phyloP scores from a whole-genome alignment of 257 asterid genomes.

The Salvia miltiorrhiza region DNA sequence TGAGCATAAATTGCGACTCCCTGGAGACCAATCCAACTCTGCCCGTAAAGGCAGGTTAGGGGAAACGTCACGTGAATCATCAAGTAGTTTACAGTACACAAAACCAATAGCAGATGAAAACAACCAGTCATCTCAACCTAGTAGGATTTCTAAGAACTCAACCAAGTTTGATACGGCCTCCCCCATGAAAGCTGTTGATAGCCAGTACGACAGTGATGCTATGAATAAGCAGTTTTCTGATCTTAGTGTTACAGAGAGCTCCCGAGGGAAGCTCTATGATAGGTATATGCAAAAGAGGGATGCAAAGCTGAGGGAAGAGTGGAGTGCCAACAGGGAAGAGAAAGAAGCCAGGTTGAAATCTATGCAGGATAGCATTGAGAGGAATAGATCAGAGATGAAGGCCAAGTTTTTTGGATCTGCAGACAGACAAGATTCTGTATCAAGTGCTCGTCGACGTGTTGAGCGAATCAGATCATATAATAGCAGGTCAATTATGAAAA shows the following conservation, averaged over 20 bases:
- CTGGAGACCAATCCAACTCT: constrained; percentile 66
- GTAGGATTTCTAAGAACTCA: constrained; percentile 40
- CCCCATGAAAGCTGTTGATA: constrained; percentile 29
- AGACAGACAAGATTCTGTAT: constrained; percentile 39
- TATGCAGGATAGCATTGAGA: constrained; percentile 86
- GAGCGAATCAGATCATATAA: constrained; percentile 76
- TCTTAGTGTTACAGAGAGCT: constrained; percentile 56
- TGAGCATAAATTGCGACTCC: constrained; percentile 62
- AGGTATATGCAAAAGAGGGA: constrained; percentile 81
- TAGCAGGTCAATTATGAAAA: constrained; percentile 48
- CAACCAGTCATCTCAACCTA: constrained; percentile 34
- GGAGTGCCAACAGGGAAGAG: constrained; percentile 77
- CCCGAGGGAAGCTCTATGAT: constrained; percentile 75
- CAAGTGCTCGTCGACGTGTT: constrained; percentile 51
- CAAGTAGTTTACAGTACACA: constrained; percentile 33
- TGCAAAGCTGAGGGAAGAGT: constrained; percentile 84
- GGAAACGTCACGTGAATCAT: constrained; percentile 40
- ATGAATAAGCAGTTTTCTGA: constrained; percentile 42
- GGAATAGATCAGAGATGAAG: constrained; percentile 82
- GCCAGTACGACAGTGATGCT: constrained; percentile 39
- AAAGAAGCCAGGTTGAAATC: constrained; percentile 85
- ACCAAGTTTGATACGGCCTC: constrained; percentile 33
- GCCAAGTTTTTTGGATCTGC: constrained; percentile 59
- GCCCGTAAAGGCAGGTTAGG: constrained; percentile 42
- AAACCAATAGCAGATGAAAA: constrained; percentile 39